Base-by-base conservation (phyloP, 73 alveolate species). In the Effrenium voratum region DNA sequence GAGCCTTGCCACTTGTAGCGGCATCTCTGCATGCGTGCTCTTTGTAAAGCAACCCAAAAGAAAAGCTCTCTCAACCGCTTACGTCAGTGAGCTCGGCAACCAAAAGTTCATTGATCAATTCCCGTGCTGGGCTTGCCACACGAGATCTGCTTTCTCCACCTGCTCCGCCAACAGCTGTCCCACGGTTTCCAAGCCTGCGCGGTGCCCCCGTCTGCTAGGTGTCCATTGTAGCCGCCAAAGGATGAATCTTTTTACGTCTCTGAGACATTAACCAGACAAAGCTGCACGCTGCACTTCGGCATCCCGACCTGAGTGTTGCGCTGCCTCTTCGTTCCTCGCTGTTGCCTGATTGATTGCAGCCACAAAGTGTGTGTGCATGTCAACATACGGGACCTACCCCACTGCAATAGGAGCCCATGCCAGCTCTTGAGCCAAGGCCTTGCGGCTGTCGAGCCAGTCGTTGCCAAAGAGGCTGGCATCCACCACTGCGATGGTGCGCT, bases 401-500 rank as follows among this genome's bases (percentile, higher is more conserved):
- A n/a, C n/a, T n/a, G n/a, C n/a, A n/a, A n/a, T n/a, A n/a, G n/a
- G n/a, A n/a, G n/a, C n/a, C n/a, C n/a, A n/a, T n/a, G n/a, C n/a
- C n/a, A n/a, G n/a, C n/a, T n/a, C n/a, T n/a, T n/a, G n/a, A 40
- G 15, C 66, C 66, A 77, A 2, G 55, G 43, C 98, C 98, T 91
- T 91, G 5, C 98, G 86, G 77, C 86, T 91, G 98, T 91, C 98
- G 57, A 91, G 44, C 98, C 98, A 91, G 88, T 91, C 98, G 55
- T 91, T 91, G 60, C 98, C 98, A 38, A 91, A 91, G 55, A 91
- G 81, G 57, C 98, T 91, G 43, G 98, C 57, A 91, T 91, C 98
- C 86, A 91, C 98, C 40, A 91, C 98, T 30, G 98, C 98, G 45
- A 91, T 91, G 59, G 88, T 91, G 77, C 98, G 57, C 77, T 72